Evolutionary conservation across 192 early-diverging fungal genomes (phyloP).

Genomic region (Mortierella claussenii): DNA sequence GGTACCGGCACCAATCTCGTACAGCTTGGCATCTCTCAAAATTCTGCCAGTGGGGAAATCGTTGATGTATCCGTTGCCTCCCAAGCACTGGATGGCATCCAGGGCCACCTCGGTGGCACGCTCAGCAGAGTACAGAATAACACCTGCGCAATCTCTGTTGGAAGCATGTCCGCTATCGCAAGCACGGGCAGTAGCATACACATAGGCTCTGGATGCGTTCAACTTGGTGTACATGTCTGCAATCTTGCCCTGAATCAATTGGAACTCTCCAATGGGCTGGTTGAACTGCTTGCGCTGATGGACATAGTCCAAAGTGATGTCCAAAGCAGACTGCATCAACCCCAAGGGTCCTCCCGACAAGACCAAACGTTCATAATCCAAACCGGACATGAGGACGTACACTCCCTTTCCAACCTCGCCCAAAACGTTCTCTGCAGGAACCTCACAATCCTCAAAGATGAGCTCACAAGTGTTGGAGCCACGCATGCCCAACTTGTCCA

Average conservation of each 20-base stretch:
- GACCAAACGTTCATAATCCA: conserved; percentile 91
- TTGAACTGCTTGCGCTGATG: conserved; percentile 91
- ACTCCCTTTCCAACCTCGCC: conserved; percentile 88
- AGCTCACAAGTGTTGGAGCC: conserved; percentile 96
- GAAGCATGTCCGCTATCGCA: conserved; percentile 82
- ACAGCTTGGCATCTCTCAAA: conserved; percentile 92
- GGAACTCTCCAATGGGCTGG: conserved; percentile 86
- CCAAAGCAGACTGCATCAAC: conserved; percentile 90
- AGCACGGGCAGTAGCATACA: conserved; percentile 90
- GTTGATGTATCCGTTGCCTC: conserved; percentile 96
- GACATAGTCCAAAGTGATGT: conserved; percentile 85
- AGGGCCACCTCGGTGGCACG: conserved; percentile 92
- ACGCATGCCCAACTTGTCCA: conserved; percentile 97
- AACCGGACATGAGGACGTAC: conserved; percentile 95
- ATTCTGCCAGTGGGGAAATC: conserved; percentile 90
- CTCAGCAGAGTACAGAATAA: conserved; percentile 93
- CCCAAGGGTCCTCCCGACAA: conserved; percentile 91
- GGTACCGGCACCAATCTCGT: conserved; percentile 97
- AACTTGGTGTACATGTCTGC: conserved; percentile 99
- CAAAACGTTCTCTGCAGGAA: conserved; percentile 90
- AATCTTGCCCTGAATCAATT: conserved; percentile 94
- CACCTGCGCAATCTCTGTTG: conserved; percentile 95
- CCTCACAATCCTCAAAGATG: conserved; percentile 92
- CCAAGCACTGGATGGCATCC: conserved; percentile 93
- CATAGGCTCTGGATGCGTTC: conserved; percentile 88